phyloP scores from a whole-genome alignment of 169 alveolate genomes.

The Plasmodium inui region DNA sequence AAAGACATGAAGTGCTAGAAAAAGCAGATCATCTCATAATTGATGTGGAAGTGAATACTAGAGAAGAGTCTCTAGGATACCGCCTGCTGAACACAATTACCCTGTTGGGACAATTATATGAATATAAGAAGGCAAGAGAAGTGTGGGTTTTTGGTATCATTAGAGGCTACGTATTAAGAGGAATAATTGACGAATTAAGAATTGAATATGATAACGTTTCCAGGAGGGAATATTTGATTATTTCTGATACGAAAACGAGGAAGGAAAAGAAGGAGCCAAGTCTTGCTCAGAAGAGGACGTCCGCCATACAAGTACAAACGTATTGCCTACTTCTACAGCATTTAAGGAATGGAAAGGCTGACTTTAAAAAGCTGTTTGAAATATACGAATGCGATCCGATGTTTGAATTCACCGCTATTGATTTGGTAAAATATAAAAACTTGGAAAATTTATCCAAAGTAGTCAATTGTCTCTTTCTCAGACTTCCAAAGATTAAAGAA shows the following conservation, averaged over 20 bases:
- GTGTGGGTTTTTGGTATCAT: slow-evolving; percentile 84
- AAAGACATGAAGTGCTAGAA: slow-evolving; percentile 86
- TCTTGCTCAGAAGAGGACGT: slow-evolving; percentile 81
- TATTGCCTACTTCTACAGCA: slow-evolving; percentile 82
- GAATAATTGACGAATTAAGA: slow-evolving; percentile 85
- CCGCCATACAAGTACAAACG: slow-evolving; percentile 87
- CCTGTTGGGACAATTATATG: slow-evolving; percentile 79
- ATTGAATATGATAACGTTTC: slow-evolving; percentile 76
- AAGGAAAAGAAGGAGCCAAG: slow-evolving; percentile 79
- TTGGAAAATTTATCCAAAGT: slow-evolving; percentile 76
- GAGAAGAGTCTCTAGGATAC: slow-evolving; percentile 86
- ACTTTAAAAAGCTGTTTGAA: slow-evolving; percentile 76
- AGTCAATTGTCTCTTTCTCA: slow-evolving; percentile 76
- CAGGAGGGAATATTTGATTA: slow-evolving; percentile 76
- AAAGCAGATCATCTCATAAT: slow-evolving; percentile 85
- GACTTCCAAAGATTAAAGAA: slow-evolving; percentile 82
- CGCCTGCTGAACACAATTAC: slow-evolving; percentile 81
- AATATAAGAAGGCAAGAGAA: slow-evolving; percentile 84
- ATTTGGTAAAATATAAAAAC: slow-evolving; percentile 79
- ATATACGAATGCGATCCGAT: slow-evolving; percentile 81
- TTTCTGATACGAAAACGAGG: slow-evolving; percentile 87
- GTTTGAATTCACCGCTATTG: slow-evolving; percentile 79
- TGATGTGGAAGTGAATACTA: slow-evolving; percentile 83
- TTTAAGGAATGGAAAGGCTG: slow-evolving; percentile 75
- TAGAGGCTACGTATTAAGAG: slow-evolving; percentile 82